phyloP scores from a whole-genome alignment of 805 yeast genomes.

The Metschnikowia chrysomelidarum region DNA sequence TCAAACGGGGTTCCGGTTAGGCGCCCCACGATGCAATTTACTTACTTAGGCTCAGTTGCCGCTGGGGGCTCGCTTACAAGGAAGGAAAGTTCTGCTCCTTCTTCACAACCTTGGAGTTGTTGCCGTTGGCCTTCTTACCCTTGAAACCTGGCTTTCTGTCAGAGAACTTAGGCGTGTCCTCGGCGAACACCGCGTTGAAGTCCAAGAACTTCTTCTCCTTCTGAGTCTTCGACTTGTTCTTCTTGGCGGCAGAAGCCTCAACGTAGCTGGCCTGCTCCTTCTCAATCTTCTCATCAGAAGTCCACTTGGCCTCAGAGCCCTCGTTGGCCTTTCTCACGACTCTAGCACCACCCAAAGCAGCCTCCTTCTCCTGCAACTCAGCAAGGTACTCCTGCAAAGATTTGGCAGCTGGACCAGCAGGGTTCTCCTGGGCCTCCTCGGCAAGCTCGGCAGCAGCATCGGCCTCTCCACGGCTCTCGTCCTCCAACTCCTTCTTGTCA shows the following conservation, averaged over 20 bases:
- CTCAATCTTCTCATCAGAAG: constrained; percentile 58
- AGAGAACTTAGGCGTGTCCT: constrained; percentile 36
- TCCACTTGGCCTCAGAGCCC: constrained; percentile 53
- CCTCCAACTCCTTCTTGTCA: constrained; percentile 64
- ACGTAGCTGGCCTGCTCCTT: constrained; percentile 55
- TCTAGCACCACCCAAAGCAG: constrained; percentile 36
- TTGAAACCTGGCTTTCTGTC: constrained; percentile 20
- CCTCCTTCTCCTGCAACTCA: constrained; percentile 52
- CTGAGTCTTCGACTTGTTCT: constrained; percentile 64
- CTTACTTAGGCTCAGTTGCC: constrained; percentile 2
- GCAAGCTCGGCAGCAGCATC: constrained; percentile 43
- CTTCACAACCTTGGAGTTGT: constrained; percentile 31
- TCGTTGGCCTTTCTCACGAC: constrained; percentile 53
- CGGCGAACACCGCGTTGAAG: constrained; percentile 69
- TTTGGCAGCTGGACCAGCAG: constrained; percentile 53
- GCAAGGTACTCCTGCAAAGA: constrained; percentile 87
- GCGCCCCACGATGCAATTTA: background rate
- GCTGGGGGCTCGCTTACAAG: constrained; percentile 31
- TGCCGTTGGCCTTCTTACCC: constrained; percentile 28
- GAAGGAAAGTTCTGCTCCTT: constrained; percentile 75
- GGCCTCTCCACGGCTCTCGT: constrained; percentile 49
- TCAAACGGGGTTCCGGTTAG: background rate
- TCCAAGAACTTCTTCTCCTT: constrained; percentile 82
- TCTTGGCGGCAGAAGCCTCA: constrained; percentile 63
- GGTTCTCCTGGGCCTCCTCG: constrained; percentile 41